Evolutionary conservation across 176 grass and related monocot species (phyloP).

Genomic region (Olyra latifolia): DNA sequence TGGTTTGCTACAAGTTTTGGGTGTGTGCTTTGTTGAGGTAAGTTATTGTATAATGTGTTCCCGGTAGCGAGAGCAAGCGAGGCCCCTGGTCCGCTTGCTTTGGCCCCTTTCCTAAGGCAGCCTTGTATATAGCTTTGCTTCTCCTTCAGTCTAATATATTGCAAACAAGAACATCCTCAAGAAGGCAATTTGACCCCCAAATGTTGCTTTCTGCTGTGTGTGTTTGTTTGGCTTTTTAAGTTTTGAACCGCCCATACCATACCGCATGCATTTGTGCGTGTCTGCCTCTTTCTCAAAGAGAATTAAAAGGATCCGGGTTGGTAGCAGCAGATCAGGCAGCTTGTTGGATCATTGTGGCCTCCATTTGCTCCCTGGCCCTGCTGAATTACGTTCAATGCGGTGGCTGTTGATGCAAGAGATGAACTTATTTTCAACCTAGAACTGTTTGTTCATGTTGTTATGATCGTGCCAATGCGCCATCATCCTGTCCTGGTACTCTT

Average conservation of each 20-base stretch:
- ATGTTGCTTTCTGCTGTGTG: not conserved
- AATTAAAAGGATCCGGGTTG: not conserved
- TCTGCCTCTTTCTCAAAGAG: not conserved
- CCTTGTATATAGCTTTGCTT: slow-evolving; percentile 39
- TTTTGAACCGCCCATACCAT: not conserved
- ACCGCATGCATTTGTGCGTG: not conserved
- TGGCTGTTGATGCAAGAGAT: too few species aligned
- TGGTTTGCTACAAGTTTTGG: slow-evolving; percentile 43
- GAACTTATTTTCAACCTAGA: too few species aligned
- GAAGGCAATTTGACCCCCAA: slow-evolving; percentile 5
- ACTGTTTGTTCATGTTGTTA: too few species aligned
- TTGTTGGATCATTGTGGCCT: too few species aligned
- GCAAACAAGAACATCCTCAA: not conserved
- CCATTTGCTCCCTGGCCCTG: too few species aligned
- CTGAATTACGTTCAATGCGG: too few species aligned
- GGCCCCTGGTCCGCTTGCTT: not conserved
- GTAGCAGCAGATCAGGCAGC: not conserved
- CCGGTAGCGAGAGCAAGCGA: slow-evolving; percentile 3
- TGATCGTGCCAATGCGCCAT: too few species aligned
- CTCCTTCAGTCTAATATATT: slow-evolving; percentile 2
- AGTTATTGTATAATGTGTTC: slow-evolving; percentile 26
- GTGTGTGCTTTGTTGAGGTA: slow-evolving; percentile 29
- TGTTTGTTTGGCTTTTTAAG: not conserved
- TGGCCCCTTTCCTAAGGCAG: not conserved
- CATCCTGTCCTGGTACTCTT: too few species aligned